These are phyloP conservation scores for Skeletonema costatum DNA, from an alignment of 108 stramenopile species.

Conservation along the genomic window DNA sequence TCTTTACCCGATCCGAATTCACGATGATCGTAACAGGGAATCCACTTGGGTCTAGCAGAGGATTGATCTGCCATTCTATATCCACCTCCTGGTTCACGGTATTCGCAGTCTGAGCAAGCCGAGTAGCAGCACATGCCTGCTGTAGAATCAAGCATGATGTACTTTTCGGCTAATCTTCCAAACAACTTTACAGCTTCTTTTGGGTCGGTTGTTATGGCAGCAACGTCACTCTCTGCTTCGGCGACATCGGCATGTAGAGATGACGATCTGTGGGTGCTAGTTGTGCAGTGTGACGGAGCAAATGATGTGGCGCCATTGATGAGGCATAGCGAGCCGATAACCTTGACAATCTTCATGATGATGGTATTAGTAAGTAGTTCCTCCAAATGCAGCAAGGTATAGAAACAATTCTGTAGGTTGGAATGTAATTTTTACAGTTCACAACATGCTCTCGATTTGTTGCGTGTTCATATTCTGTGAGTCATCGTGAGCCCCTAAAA, in stretches of 20 bases:
- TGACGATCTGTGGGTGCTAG: background rate
- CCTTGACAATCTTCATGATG: background rate
- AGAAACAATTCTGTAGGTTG: too few species aligned
- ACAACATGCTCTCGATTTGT: too few species aligned
- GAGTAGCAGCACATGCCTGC: constrained; percentile 89
- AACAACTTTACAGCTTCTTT: constrained; percentile 85
- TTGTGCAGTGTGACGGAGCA: background rate
- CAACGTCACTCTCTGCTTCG: constrained; percentile 8
- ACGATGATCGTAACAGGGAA: constrained; percentile 73
- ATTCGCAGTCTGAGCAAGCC: constrained; percentile 63
- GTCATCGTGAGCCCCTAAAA: too few species aligned
- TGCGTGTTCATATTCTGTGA: too few species aligned
- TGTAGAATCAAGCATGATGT: constrained; percentile 78
- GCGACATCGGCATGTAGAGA: constrained; percentile 26
- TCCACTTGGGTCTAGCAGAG: constrained; percentile 82
- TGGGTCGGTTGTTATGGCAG: constrained; percentile 50
- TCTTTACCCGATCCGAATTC: constrained; percentile 67
- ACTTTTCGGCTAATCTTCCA: constrained; percentile 86
- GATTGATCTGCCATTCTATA: constrained; percentile 87
- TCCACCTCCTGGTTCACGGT: constrained; percentile 78
- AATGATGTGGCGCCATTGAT: background rate
- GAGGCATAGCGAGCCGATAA: constrained; percentile 4
- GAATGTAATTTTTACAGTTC: too few species aligned
- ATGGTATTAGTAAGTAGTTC: background rate
- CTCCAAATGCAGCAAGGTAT: too few species aligned